Evolutionary conservation across 257 asterid genomes (phyloP).

Genomic region (Solanum gracilifrons): DNA sequence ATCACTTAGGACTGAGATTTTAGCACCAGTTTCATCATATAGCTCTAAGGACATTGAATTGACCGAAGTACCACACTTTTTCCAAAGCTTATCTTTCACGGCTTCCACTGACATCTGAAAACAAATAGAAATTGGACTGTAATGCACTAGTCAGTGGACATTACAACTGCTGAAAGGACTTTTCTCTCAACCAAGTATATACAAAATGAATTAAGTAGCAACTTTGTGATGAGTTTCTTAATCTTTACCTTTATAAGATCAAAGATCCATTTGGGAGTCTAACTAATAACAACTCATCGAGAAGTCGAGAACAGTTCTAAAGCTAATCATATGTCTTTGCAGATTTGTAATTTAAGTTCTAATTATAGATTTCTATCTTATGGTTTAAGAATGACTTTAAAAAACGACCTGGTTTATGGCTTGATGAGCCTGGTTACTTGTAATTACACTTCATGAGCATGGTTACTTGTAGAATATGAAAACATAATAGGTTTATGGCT

Average conservation of each 20-base stretch:
- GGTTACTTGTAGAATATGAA: not conserved
- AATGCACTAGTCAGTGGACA: not conserved
- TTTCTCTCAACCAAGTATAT: not conserved
- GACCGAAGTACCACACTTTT: slow-evolving; percentile 84
- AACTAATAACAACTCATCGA: not conserved
- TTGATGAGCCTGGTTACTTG: too few relatives aligned
- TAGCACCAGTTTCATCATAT: slow-evolving; percentile 60
- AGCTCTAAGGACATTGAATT: slow-evolving; percentile 80
- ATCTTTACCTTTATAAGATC: not conserved
- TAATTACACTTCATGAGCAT: not conserved
- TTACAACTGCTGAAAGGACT: not conserved
- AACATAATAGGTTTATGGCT: not conserved
- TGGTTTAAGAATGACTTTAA: not conserved
- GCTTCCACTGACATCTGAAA: slow-evolving; percentile 72
- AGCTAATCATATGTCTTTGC: not conserved
- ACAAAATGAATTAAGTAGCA: not conserved
- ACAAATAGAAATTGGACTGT: not conserved
- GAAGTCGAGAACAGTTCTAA: not conserved
- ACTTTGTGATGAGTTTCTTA: not conserved
- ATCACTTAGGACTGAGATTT: slow-evolving; percentile 52
- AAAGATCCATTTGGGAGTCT: not conserved
- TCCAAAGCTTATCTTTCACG: slow-evolving; percentile 87
- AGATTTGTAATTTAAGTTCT: not conserved
- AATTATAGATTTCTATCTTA: not conserved
- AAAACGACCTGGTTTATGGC: too few relatives aligned